Evolutionary conservation across 2,329 filamentous ascomycete genomes (phyloP).

Genomic region (Cytospora leucostoma): DNA sequence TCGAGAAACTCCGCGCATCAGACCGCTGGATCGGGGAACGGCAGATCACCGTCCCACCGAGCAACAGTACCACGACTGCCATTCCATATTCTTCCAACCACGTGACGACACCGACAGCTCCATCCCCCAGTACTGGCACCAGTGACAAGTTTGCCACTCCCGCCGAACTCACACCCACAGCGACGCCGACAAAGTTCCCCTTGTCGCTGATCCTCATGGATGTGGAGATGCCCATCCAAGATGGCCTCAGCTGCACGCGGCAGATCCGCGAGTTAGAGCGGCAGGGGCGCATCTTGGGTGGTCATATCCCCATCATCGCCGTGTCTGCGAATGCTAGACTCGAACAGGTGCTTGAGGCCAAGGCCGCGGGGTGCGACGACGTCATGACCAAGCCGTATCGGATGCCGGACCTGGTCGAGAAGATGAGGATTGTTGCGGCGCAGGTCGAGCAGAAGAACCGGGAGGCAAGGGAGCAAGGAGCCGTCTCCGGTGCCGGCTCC

Average conservation of each 20-base stretch:
- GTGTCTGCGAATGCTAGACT: constrained; percentile 68
- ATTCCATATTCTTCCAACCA: neutral
- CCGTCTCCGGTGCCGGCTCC: neutral
- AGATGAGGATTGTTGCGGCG: constrained; percentile 54
- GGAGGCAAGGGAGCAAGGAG: neutral
- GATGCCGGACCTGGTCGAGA: constrained; percentile 61
- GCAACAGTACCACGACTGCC: constrained; percentile 14
- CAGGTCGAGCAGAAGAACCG: constrained; percentile 30
- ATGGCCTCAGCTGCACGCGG: constrained; percentile 66
- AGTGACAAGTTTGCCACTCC: neutral
- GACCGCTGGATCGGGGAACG: constrained; percentile 31
- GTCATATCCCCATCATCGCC: constrained; percentile 63
- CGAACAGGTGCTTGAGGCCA: constrained; percentile 59
- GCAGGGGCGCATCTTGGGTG: constrained; percentile 52
- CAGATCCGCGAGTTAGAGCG: constrained; percentile 64
- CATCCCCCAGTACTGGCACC: neutral
- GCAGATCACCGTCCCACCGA: constrained; percentile 6
- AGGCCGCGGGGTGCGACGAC: constrained; percentile 58
- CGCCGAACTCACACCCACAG: constrained; percentile 14
- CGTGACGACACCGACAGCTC: constrained; percentile 9
- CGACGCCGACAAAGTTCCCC: constrained; percentile 35
- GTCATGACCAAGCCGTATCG: constrained; percentile 73
- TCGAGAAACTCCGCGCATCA: constrained; percentile 43
- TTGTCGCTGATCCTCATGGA: constrained; percentile 72
- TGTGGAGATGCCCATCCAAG: constrained; percentile 75